Conservation (phyloP, 2,329 filamentous ascomycete genomes). For the Proliferodiscus dingleyae region DNA sequence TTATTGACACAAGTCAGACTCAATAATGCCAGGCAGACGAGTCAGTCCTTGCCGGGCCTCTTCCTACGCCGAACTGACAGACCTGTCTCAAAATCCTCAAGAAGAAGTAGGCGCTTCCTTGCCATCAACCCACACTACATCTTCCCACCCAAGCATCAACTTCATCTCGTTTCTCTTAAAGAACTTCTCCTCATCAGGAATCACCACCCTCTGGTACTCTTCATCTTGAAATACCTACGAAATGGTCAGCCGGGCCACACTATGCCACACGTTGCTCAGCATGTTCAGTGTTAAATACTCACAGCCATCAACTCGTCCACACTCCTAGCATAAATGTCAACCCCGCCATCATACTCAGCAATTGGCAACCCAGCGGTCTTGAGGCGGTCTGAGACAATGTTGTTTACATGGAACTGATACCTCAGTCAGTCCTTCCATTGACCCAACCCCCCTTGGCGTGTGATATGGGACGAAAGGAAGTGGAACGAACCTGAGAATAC, state of each 20-base stretch:
- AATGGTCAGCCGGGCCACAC: too few species aligned
- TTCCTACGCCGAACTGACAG: too few species aligned
- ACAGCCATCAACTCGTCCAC: constrained; percentile 4
- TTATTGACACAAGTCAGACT: too few species aligned
- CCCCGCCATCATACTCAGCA: constrained; percentile 2
- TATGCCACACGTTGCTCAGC: too few species aligned
- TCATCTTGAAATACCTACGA: constrained; percentile 7
- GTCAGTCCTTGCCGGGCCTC: too few species aligned
- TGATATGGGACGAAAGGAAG: neutral
- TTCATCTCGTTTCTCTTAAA: constrained; percentile 1
- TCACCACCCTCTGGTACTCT: constrained; percentile 3
- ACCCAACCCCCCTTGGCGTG: too few species aligned
- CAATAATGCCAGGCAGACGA: too few species aligned
- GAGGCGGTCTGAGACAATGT: neutral
- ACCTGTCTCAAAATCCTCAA: too few species aligned
- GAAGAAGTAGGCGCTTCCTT: neutral
- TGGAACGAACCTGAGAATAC: constrained; percentile 1
- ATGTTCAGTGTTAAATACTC: too few species aligned
- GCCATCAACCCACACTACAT: neutral
- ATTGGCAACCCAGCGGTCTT: constrained; percentile 1
- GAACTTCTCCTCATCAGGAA: constrained; percentile 8
- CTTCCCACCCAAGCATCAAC: constrained; percentile 2
- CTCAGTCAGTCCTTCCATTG: too few species aligned
- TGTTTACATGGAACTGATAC: neutral
- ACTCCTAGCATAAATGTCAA: constrained; percentile 1